A percentile compares a stretch with the other conserved stretches of the same genome.
phyloP scores from a whole-genome alignment of 208 protist species.

The Borovskyia barvae region DNA sequence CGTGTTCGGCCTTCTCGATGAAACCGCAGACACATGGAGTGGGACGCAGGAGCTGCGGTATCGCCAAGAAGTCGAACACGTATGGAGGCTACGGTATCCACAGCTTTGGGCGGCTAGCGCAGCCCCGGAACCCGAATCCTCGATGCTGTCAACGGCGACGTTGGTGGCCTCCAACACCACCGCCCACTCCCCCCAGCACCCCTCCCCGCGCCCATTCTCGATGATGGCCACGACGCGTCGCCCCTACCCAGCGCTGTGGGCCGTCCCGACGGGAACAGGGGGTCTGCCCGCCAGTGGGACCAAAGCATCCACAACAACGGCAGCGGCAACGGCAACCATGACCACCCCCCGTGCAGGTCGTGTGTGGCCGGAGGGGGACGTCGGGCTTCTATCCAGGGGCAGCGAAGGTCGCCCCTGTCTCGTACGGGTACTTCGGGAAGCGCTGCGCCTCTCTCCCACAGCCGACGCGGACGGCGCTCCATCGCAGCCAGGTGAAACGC shows the following conservation, averaged over 20 bases:
- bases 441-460: constrained; percentile 20
- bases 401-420: constrained; percentile 41
- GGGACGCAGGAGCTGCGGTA: constrained; percentile 18
- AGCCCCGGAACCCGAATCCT: neutral
- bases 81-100: constrained; percentile 16
- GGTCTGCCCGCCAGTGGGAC: too few species aligned
- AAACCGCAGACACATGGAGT: neutral
- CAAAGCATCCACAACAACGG: too few species aligned
- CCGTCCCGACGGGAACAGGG: constrained; percentile 39
- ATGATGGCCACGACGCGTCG: constrained; percentile 1
- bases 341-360: neutral
- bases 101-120: constrained; percentile 12
- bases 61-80: constrained; percentile 18
- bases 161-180: neutral
- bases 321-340: neutral
- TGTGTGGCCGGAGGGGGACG: neutral
- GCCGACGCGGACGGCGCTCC: neutral
- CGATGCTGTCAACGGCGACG: too few species aligned
- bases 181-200: too few species aligned
- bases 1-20: neutral
- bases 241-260: constrained; percentile 31
- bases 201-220: too few species aligned
- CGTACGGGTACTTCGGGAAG: constrained; percentile 43
- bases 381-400: constrained; percentile 21
- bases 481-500: too few species aligned